phyloP scores from a whole-genome alignment of 257 asterid species.

The Nicotiana tomentosiformis region DNA sequence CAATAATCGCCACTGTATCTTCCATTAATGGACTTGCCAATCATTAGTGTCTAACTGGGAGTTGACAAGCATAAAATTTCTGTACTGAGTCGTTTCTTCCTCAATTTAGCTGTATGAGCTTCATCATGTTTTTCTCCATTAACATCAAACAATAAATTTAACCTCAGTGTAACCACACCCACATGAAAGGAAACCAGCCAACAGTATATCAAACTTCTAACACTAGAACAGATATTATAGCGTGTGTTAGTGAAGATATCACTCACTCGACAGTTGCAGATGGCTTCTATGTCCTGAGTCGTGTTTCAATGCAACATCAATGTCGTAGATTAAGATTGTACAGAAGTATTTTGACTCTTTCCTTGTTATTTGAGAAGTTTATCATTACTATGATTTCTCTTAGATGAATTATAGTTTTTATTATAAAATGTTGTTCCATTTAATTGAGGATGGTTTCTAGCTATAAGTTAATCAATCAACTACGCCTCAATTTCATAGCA shows the following conservation, averaged over 20 bases:
- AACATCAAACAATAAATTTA: neutral
- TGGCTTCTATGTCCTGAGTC: neutral
- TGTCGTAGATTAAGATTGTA: no score
- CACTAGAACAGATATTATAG: neutral
- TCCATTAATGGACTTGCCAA: neutral
- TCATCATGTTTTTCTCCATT: neutral
- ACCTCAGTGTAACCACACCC: neutral
- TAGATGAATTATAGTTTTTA: no score
- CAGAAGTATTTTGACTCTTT: no score
- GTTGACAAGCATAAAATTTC: neutral
- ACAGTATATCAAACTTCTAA: neutral
- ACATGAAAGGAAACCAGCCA: neutral
- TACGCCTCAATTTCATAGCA: no score
- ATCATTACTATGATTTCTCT: no score
- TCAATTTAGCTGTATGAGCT: neutral
- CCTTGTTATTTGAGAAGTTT: no score
- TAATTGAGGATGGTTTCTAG: no score
- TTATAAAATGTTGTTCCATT: no score
- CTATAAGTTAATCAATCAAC: no score
- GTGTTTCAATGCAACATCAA: neutral
- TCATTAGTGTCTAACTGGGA: conserved; percentile 1
- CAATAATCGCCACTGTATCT: neutral
- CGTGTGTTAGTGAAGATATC: neutral
- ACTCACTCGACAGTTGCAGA: neutral
- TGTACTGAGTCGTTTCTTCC: neutral